These are phyloP conservation scores for Polygonum aviculare DNA, from an alignment of 148 eudicot genomes.

Conservation along the genomic window DNA sequence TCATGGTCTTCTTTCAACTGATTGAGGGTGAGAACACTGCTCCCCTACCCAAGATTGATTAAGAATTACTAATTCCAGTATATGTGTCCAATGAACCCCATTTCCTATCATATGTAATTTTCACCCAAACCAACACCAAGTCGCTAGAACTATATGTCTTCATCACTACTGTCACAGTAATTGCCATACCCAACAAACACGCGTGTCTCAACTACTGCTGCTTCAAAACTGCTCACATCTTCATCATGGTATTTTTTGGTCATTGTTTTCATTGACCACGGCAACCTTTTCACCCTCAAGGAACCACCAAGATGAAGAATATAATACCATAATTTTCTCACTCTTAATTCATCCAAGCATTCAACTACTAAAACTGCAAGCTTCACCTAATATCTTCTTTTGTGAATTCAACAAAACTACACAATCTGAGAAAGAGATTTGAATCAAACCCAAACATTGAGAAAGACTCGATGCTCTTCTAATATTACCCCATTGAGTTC, in stretches of 20 bases:
- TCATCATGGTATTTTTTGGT: not conserved
- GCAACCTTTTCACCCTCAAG: not conserved
- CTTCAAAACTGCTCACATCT: not conserved
- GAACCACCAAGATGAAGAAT: not conserved
- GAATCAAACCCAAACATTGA: not conserved
- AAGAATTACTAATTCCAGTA: too few species aligned
- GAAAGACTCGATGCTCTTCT: not conserved
- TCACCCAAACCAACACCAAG: not conserved
- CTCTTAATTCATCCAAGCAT: not conserved
- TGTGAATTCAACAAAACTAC: not conserved
- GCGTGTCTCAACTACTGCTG: not conserved
- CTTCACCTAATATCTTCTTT: not conserved
- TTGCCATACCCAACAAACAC: not conserved
- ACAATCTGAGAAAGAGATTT: not conserved
- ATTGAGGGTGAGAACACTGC: not conserved
- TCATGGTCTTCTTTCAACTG: not conserved
- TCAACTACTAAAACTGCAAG: not conserved
- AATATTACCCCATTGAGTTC: not conserved
- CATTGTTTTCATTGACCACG: not conserved
- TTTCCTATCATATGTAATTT: not conserved
- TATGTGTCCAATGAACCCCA: not conserved
- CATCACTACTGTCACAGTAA: not conserved
- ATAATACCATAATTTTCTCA: not conserved
- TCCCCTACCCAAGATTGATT: not conserved
- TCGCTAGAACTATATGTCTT: not conserved